phyloP scores from a whole-genome alignment of 2,329 filamentous ascomycete species.

The Myriosclerotinia duriaeana region DNA sequence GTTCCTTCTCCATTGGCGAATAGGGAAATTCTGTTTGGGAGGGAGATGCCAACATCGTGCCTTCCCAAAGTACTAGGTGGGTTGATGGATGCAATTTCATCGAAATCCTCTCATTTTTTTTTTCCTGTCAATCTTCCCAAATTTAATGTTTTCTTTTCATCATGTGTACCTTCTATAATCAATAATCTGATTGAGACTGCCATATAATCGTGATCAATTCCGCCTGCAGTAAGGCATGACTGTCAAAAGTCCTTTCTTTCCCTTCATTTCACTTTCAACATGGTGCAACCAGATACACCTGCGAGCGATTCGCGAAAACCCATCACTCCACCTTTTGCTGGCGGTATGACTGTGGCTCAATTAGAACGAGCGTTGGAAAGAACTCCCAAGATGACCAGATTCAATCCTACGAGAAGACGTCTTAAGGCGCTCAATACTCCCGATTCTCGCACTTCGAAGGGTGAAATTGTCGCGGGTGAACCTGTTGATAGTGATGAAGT shows the following conservation, averaged over 20 bases:
- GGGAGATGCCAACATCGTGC: neutral
- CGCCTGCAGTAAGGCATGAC: neutral
- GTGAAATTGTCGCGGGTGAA: neutral
- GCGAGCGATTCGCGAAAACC: neutral
- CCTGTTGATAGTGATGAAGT: neutral
- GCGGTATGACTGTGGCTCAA: constrained; percentile 1
- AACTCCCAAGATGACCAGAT: constrained; percentile 9
- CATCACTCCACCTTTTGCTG: neutral
- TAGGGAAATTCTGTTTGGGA: neutral
- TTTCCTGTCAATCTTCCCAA: neutral
- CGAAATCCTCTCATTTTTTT: no score
- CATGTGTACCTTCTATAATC: neutral
- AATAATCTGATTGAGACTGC: neutral
- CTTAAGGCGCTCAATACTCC: neutral
- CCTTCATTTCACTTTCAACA: neutral
- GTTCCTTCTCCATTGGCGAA: constrained; percentile 2
- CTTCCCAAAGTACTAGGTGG: neutral
- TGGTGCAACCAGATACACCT: constrained; percentile 7
- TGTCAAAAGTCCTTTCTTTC: neutral
- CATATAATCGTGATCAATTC: neutral
- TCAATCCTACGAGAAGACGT: neutral
- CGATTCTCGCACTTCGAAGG: neutral
- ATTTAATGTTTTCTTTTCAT: neutral
- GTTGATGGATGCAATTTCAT: neutral
- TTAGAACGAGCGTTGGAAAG: neutral